A percentile compares a stretch with the other conserved stretches of the same genome.
These are phyloP conservation scores for Epipyxis sp. DNA, from an alignment of 108 stramenopile genomes.

Conservation along the genomic window DNA sequence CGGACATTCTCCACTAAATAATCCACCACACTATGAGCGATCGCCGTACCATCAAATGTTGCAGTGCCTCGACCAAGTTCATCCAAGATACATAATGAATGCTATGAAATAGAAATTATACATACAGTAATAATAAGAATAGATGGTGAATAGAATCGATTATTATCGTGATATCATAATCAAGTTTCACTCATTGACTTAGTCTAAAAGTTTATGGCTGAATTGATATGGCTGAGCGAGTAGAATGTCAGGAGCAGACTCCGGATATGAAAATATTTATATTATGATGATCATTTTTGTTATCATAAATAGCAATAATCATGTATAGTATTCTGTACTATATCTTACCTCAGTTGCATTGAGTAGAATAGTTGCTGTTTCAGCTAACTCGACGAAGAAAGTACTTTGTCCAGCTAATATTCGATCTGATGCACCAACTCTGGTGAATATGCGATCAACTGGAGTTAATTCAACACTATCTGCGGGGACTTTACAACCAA, in stretches of 20 bases:
- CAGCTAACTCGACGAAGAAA: slow-evolving; percentile 97
- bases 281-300: too few species aligned
- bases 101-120: too few species aligned
- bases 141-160: too few species aligned
- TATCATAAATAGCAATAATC: slow-evolving; percentile 11
- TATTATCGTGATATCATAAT: too few species aligned
- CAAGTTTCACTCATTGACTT: too few species aligned
- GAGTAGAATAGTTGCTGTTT: slow-evolving; percentile 92
- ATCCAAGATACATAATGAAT: slow-evolving; percentile 94
- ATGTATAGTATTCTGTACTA: too few species aligned
- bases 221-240: too few species aligned
- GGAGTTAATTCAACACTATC: slow-evolving; percentile 79
- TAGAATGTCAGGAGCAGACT: too few species aligned
- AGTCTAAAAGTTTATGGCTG: too few species aligned
- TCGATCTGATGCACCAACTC: slow-evolving; percentile 97
- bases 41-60: slow-evolving; percentile 99
- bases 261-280: too few species aligned
- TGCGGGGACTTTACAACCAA: slow-evolving; percentile 97
- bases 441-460: slow-evolving; percentile 95
- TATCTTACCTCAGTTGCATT: slow-evolving; percentile 82
- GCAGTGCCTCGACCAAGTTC: slow-evolving; percentile 93
- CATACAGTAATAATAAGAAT: too few species aligned
- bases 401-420: slow-evolving; percentile 96
- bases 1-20: slow-evolving; percentile 71
- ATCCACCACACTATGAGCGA: slow-evolving; percentile 92